Percentiles rank a stretch among this genome's conserved stretches.
phyloP scores from a whole-genome alignment of 768 basidiomycete genomes.

The Hypholoma sublateritium region DNA sequence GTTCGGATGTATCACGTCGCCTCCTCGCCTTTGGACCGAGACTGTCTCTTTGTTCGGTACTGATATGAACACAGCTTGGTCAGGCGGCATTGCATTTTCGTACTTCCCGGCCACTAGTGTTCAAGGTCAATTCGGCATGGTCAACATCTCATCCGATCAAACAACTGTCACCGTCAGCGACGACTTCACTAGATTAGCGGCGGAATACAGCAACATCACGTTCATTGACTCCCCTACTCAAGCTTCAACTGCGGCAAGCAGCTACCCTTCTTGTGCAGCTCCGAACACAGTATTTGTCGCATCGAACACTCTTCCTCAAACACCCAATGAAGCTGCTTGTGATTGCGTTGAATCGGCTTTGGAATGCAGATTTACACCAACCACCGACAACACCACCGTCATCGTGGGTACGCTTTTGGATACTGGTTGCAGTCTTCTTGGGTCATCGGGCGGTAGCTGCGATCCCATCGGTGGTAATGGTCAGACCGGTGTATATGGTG shows the following conservation, averaged over 20 bases:
- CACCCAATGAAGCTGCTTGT: slow-evolving; percentile 82
- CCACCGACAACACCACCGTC: slow-evolving; percentile 56
- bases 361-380: slow-evolving; percentile 72
- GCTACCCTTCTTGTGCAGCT: slow-evolving; percentile 66
- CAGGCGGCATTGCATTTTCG: slow-evolving; percentile 85
- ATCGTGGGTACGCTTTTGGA: slow-evolving; percentile 64
- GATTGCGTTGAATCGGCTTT: slow-evolving; percentile 67
- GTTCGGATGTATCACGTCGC: slow-evolving; percentile 68
- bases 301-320: slow-evolving; percentile 73
- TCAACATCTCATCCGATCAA: slow-evolving; percentile 67
- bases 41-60: slow-evolving; percentile 67
- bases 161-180: slow-evolving; percentile 62
- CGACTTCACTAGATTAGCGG: slow-evolving; percentile 67
- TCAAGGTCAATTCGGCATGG: slow-evolving; percentile 82
- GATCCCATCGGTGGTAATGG: slow-evolving; percentile 73
- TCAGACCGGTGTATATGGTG: slow-evolving; percentile 71
- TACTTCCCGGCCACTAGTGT: slow-evolving; percentile 84
- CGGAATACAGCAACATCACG: slow-evolving; percentile 58
- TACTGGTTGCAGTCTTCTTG: slow-evolving; percentile 76
- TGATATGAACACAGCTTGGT: slow-evolving; percentile 78
- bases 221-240: slow-evolving; percentile 61
- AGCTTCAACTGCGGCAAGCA: slow-evolving; percentile 39
- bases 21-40: slow-evolving; percentile 80
- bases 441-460: slow-evolving; percentile 60
- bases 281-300: slow-evolving; percentile 61